Evolutionary conservation across 345 rosid genomes (phyloP), one percentile per base, ranked within the genome.

Genomic region (Populus alba): DNA sequence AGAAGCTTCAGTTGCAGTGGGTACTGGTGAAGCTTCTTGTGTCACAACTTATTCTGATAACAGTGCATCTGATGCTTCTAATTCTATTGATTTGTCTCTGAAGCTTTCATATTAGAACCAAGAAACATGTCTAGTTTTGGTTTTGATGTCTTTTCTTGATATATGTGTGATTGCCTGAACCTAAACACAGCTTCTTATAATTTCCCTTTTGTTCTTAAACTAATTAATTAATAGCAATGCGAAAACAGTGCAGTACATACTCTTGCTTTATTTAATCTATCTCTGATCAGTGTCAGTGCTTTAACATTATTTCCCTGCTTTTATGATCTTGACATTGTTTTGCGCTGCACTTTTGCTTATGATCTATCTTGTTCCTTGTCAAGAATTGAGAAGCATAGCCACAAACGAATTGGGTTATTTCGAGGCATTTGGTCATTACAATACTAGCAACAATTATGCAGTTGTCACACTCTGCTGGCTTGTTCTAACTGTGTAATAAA

Each of bases 11-110:
- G 78, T 82, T 78, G 75, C 86, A 77, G 80, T 65, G 67, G 79
- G 51, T 66, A 23, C 38, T 53, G 79, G 68, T 79, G 87, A 79
- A 84, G 78, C 85, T 77, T 79, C 85, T 82, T 79, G 70, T 77
- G 23, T 72, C 59, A 78, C 80, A 70, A 27, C 78, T 10, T 59
- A 59, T 75, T 63, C 10, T 70, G 69, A 79, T 83, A 72, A 77
- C 39, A 37, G 61, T 17, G 76, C 72, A 72, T 66, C 55, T 17
- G 35, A 51, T 53, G 70, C 85, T 81, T 67, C 93, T 79, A 84
- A 88, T 79, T 84, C 84, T 77, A 80, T 94, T 85, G 98, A 94
- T 88, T 80, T 94, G 91, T 91, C 98, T 65, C 92, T 94, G 81
- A 94, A 89, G 90, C 98, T 92, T 87, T 92, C 84, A 20, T 80